Evolutionary conservation across 805 yeast species (phyloP).

Genomic region (Metschnikowia colocasiae): DNA sequence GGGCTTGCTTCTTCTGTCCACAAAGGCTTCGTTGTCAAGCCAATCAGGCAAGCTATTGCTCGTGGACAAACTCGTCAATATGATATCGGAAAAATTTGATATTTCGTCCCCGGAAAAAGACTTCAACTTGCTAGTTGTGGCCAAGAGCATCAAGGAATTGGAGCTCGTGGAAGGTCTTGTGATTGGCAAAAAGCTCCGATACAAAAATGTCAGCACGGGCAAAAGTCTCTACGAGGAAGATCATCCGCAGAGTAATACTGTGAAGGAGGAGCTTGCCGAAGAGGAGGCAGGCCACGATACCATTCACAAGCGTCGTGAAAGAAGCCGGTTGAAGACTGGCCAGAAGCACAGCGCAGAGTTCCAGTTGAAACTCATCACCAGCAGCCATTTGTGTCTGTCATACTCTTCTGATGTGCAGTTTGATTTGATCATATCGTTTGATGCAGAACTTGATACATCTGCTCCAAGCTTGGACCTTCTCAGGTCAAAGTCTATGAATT

Average conservation of each 20-base stretch:
- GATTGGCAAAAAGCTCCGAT: slow-evolving; percentile 65
- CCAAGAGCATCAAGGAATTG: slow-evolving; percentile 62
- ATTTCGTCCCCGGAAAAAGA: slow-evolving; percentile 4
- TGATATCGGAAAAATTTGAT: slow-evolving; percentile 23
- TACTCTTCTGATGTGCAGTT: slow-evolving; percentile 15
- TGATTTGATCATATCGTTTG: slow-evolving; percentile 37
- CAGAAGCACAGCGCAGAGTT: slow-evolving; percentile 9
- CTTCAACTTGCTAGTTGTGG: slow-evolving; percentile 42
- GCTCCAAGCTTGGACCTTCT: slow-evolving; percentile 37
- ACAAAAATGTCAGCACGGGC: slow-evolving; percentile 64
- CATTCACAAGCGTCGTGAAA: slow-evolving; percentile 7
- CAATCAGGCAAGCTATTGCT: slow-evolving; percentile 59
- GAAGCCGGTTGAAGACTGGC: neutral
- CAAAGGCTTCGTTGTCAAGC: slow-evolving; percentile 49
- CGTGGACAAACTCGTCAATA: slow-evolving; percentile 48
- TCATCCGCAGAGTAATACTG: neutral
- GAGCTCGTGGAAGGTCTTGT: slow-evolving; percentile 76
- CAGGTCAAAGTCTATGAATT: slow-evolving; percentile 16
- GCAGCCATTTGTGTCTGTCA: slow-evolving; percentile 15
- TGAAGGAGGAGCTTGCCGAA: slow-evolving; percentile 10
- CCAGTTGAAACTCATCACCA: slow-evolving; percentile 15
- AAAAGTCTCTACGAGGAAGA: slow-evolving; percentile 45
- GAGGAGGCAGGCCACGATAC: slow-evolving; percentile 12
- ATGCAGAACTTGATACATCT: slow-evolving; percentile 27
- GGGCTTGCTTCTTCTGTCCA: slow-evolving; percentile 61